Base-by-base conservation (phyloP, 768 basidiomycete species). In the Tricholoma hemisulphureum region DNA sequence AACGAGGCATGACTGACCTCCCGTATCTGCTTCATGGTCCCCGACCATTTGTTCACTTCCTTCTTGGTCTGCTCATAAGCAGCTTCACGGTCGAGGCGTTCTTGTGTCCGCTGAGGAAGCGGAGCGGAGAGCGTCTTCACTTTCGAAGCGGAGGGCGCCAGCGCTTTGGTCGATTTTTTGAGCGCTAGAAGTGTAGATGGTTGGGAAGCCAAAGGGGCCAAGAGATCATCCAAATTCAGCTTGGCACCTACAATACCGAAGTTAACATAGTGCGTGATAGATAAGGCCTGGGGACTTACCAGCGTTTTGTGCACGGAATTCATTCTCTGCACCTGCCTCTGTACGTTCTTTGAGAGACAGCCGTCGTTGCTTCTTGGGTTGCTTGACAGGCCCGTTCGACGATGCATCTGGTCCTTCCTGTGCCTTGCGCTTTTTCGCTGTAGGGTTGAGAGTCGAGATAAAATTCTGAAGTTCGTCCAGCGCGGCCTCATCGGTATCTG, bases 21-120 rank as follows among this genome's bases (percentile, higher is more conserved):
- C 62, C 88, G 87, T 62, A 99, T 94, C 20, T 84, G 83, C 71
- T 90, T 91, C 89, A 98, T 96, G 3, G 93, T 91, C 5, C 84
- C 86, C 24, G 84, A 84, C 97, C 96, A 98, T 76, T 96, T 97
- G 61, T 91, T 85, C 2, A 96, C 89, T 70, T 98, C 95, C 60
- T 84, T 82, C 68, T 92, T 93, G 4, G 95, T 98, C 72, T 91
- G 83, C 65, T 95, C 94, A 68, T 96, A 97, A 0, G 96, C 96
- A 7, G 95, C 96, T 68, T 94, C 87, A 50, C 96, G 87, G 63
- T 97, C 93, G 1, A 98, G 75, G 43, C 91, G 87, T 59, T 97
- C 95, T 69, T 97, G 92, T 0, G 88, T 83, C 29, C 94, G 83
- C 20, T 88, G 86, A 8, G 93, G 93, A 0, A 99, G 76, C 0